A percentile compares a stretch with the other conserved stretches of the same genome.
Evolutionary conservation across 2,329 filamentous ascomycete genomes (phyloP).

Genomic region (Colletotrichum liriopes): DNA sequence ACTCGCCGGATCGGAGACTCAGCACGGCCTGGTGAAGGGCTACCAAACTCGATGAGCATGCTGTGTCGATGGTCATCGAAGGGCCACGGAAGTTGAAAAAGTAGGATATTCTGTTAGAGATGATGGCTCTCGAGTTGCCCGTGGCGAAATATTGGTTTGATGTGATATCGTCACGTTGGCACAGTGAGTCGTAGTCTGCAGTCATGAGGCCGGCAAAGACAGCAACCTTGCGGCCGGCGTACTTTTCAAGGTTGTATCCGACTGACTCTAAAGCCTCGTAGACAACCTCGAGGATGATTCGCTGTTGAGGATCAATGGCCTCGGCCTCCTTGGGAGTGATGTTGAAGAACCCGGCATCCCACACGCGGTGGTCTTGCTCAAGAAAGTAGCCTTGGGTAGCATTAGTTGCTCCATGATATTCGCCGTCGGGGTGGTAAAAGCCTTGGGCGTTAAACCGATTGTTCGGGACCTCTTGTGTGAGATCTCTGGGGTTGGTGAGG

Average conservation of each 20-base stretch:
- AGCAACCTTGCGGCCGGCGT: constrained; percentile 40
- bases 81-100: constrained; percentile 59
- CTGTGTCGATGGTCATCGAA: constrained; percentile 62
- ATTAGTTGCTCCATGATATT: constrained; percentile 40
- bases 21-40: constrained; percentile 60
- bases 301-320: constrained; percentile 54
- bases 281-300: constrained; percentile 53
- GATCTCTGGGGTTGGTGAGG: constrained; percentile 50
- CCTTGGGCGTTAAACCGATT: constrained; percentile 46
- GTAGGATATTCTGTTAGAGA: constrained; percentile 59
- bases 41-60: constrained; percentile 61
- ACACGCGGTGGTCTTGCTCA: constrained; percentile 49
- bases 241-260: constrained; percentile 45
- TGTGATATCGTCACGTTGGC: constrained; percentile 47
- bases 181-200: constrained; percentile 50
- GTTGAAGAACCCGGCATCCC: constrained; percentile 60
- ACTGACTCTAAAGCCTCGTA: constrained; percentile 52
- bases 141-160: constrained; percentile 51
- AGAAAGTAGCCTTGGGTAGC: constrained; percentile 40
- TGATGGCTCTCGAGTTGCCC: constrained; percentile 52
- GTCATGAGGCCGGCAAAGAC: constrained; percentile 48
- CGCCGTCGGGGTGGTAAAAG: constrained; percentile 49
- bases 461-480: constrained; percentile 44
- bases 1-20: constrained; percentile 53
- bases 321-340: constrained; percentile 50